Conservation (phyloP, 2,329 filamentous ascomycete species). For the Diaporthe sp. region DNA sequence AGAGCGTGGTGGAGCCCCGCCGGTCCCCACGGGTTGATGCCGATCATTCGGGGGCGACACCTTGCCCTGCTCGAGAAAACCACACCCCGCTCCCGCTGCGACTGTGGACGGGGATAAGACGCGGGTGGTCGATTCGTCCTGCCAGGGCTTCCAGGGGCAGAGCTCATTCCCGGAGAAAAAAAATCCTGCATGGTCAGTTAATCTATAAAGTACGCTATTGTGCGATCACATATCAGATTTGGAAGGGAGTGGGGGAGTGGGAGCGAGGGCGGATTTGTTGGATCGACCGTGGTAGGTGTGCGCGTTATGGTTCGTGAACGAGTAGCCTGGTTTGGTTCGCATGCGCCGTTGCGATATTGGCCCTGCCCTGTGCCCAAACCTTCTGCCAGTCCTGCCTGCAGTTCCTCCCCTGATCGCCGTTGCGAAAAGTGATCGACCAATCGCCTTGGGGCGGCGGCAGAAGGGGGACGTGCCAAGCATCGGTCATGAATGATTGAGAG, state of each 20-base stretch:
- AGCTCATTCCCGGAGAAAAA: neutral
- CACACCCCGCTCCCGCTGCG: slow-evolving; percentile 8
- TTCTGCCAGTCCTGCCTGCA: neutral
- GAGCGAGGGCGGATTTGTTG: neutral
- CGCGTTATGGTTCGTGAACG: slow-evolving; percentile 5
- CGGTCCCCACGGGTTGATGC: slow-evolving; percentile 26
- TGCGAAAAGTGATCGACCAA: slow-evolving; percentile 21
- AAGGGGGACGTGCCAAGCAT: slow-evolving; percentile 9
- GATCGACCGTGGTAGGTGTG: slow-evolving; percentile 5
- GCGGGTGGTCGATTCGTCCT: neutral
- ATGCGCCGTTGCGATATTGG: slow-evolving; percentile 18
- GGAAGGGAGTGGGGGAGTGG: neutral
- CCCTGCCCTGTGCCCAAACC: neutral
- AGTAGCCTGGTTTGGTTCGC: slow-evolving; percentile 6
- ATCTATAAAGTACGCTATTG: neutral
- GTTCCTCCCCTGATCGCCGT: slow-evolving; percentile 18
- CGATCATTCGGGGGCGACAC: slow-evolving; percentile 19
- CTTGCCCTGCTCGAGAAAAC: slow-evolving; percentile 4
- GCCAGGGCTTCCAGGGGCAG: neutral
- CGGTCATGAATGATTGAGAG: slow-evolving; percentile 15
- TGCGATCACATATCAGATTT: neutral
- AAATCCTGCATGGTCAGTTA: neutral
- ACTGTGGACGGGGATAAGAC: neutral
- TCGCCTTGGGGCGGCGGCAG: slow-evolving; percentile 1
- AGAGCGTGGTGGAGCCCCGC: neutral